Percentiles rank a stretch among this genome's conserved stretches.
Conservation (phyloP, 768 basidiomycete species). For the Grammothele lineata region DNA sequence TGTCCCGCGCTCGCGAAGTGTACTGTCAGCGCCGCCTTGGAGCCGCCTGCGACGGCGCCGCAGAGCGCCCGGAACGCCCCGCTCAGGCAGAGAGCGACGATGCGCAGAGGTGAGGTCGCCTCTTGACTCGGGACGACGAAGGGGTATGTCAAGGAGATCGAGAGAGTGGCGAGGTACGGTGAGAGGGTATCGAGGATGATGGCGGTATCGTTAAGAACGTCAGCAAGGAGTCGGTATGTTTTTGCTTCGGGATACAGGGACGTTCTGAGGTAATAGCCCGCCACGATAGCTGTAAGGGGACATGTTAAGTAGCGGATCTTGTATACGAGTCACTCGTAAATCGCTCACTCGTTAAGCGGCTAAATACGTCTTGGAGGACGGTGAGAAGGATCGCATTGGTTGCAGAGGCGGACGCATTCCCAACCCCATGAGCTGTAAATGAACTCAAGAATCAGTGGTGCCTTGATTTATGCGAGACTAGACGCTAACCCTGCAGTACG, state of each 20-base stretch:
- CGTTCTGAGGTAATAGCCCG: slow-evolving; percentile 58
- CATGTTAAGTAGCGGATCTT: not conserved
- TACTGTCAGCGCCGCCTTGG: slow-evolving; percentile 63
- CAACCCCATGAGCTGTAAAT: slow-evolving; percentile 62
- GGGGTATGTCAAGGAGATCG: slow-evolving; percentile 31
- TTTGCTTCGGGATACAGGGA: slow-evolving; percentile 69
- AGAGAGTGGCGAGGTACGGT: slow-evolving; percentile 41
- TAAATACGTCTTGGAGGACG: slow-evolving; percentile 61
- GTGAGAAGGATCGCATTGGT: slow-evolving; percentile 62
- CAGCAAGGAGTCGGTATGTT: slow-evolving; percentile 62
- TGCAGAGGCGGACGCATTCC: slow-evolving; percentile 59
- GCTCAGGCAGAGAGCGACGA: slow-evolving; percentile 51
- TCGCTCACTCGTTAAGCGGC: slow-evolving; percentile 62
- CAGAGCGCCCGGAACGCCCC: slow-evolving; percentile 57
- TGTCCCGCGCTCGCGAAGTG: slow-evolving; percentile 54
- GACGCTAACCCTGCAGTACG: slow-evolving; percentile 52
- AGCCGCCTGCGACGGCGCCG: slow-evolving; percentile 61
- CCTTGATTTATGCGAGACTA: not conserved
- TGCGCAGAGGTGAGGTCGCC: slow-evolving; percentile 34
- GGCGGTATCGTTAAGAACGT: slow-evolving; percentile 59
- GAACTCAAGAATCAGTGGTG: not conserved
- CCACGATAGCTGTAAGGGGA: slow-evolving; percentile 49
- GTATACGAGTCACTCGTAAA: no score
- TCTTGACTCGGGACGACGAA: slow-evolving; percentile 24
- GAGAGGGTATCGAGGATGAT: slow-evolving; percentile 58